Conservation (phyloP, 2,329 filamentous ascomycete species). For the Sporothrix euskadiensis region DNA sequence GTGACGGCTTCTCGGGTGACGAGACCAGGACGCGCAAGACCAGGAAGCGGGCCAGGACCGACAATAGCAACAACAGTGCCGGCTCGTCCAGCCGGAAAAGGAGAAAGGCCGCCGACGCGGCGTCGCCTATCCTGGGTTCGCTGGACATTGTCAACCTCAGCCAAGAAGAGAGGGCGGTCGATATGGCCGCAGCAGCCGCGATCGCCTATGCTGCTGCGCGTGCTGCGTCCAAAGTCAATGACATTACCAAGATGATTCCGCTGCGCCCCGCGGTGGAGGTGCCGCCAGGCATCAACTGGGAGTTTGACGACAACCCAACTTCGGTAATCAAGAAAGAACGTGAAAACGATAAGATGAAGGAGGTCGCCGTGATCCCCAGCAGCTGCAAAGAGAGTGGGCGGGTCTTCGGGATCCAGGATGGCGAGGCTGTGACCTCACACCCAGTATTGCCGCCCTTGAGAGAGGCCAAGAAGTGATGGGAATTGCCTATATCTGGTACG, state of each 20-base stretch:
- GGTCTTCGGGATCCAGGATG: background rate
- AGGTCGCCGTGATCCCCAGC: background rate
- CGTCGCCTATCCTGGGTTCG: constrained; percentile 25
- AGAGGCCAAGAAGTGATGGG: background rate
- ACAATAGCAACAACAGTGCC: constrained; percentile 1
- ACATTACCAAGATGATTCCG: background rate
- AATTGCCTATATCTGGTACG: too few species aligned
- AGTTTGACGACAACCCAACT: background rate
- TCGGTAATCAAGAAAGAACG: background rate
- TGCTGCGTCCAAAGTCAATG: background rate
- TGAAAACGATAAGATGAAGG: too few species aligned
- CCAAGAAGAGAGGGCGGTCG: constrained; percentile 8
- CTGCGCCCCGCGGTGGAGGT: background rate
- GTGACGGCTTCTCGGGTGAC: constrained; percentile 32
- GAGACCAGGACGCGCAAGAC: constrained; percentile 22
- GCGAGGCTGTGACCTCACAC: background rate
- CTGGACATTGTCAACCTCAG: constrained; percentile 28
- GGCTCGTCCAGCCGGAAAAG: constrained; percentile 20
- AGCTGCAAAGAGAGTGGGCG: background rate
- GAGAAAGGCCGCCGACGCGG: background rate
- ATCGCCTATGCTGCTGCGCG: background rate
- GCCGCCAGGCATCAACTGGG: background rate
- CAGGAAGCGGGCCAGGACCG: background rate
- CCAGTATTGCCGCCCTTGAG: background rate
- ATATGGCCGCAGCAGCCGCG: background rate